Base-by-base conservation (phyloP, 805 yeast species). In the Cyberlindnera maclurae region DNA sequence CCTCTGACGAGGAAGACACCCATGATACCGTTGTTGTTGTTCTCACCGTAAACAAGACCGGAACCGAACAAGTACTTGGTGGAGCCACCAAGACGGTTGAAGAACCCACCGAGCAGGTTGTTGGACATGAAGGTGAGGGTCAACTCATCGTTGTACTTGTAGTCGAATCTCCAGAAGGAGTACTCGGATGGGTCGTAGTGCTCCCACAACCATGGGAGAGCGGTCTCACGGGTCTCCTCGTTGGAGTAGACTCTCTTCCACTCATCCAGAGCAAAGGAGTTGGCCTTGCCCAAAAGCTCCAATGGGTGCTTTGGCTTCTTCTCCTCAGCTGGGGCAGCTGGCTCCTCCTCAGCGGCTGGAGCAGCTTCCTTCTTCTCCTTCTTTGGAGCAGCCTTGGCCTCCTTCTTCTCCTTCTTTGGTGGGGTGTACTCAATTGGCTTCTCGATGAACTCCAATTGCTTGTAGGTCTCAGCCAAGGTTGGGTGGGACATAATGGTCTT, bases 141-240 rank as follows among this genome's bases (percentile, higher is more conserved):
- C 67, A 90, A 79, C 75, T 90, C 98, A 57, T 90, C 97, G 69
- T 93, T 89, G 77, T 93, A 90, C 77, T 85, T 88, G 89, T 83
- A 90, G 63, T 79, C 94, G 58, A 89, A 95, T 75, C 75, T 86
- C 87, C 87, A 90, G 57, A 90, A 65, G 41, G 97, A 89, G 87
- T 89, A 90, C 70, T 90, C 97, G 50, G 78, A 73, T 50, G 93
- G 79, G 71, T 90, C 82, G 75, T 73, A 90, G 72, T 83, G 80
- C 64, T 82, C 83, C 96, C 96, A 93, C 89, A 90, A 93, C 89
- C 90, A 93, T 64, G 97, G 97, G 54, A 90, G 73, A 51, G 97
- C 95, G 52, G 68, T 79, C 63, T 78, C 81, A 71, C 97, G 85
- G 63, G 97, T 90, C 59, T 93, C 97, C 71, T 87, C 90, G 77